Evolutionary conservation across 2,329 filamentous ascomycete genomes (phyloP).

Genomic region (Ophiosphaerella herpotricha): DNA sequence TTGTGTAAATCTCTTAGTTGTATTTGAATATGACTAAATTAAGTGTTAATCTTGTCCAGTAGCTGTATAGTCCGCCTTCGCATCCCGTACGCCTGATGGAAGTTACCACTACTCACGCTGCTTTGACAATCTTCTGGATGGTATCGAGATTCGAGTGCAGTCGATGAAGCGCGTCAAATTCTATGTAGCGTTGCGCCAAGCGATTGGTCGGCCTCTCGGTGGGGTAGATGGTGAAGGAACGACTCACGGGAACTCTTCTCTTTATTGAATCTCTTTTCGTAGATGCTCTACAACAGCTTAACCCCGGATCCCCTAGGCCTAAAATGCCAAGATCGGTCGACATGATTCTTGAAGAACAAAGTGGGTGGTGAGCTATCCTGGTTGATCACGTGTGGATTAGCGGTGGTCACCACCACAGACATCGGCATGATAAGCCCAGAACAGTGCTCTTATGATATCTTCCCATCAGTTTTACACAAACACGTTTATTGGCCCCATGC

Average conservation of each 20-base stretch:
- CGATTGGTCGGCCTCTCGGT: neutral
- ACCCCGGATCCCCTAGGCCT: conserved; percentile 6
- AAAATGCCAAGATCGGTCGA: conserved; percentile 4
- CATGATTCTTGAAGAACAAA: neutral
- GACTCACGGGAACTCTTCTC: conserved; percentile 13
- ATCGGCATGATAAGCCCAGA: no score
- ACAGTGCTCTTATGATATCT: no score
- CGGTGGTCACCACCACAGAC: no score
- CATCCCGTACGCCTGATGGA: neutral
- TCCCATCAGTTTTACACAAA: no score
- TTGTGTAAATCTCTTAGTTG: conserved; percentile 11
- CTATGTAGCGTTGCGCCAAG: conserved; percentile 19
- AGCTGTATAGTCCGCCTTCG: no score
- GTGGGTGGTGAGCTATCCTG: neutral
- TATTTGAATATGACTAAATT: conserved; percentile 8
- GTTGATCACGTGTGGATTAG: neutral
- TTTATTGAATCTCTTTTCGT: conserved; percentile 14
- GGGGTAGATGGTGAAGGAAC: neutral
- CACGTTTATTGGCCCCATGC: neutral
- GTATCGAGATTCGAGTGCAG: conserved; percentile 14
- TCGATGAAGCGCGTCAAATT: conserved; percentile 16
- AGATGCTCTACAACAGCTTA: conserved; percentile 10
- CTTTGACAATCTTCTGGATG: conserved; percentile 11
- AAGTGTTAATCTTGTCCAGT: neutral
- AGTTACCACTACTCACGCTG: conserved; percentile 3